Percentiles rank a stretch among this genome's conserved stretches.
Evolutionary conservation across 225 moss, liverwort and hornwort species (phyloP).

Genomic region (Neckera pumila): DNA sequence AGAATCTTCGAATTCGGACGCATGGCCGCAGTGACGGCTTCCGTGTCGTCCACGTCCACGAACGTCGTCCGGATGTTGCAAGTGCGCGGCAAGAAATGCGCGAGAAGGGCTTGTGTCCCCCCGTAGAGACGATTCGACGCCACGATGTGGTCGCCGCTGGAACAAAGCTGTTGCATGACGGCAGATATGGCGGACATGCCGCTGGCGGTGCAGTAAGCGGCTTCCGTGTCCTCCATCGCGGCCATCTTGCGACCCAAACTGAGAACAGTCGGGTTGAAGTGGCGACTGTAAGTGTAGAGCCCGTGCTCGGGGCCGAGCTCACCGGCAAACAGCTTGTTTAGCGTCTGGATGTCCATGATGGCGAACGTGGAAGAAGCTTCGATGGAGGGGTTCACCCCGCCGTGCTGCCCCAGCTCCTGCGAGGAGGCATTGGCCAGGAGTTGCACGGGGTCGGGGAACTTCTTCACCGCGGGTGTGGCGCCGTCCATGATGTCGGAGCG

Average conservation of each 20-base stretch:
- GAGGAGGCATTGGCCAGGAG: slow-evolving; percentile 27
- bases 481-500: slow-evolving; percentile 12
- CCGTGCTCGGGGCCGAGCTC: slow-evolving; percentile 70
- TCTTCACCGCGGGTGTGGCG: slow-evolving; percentile 3
- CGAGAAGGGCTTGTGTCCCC: slow-evolving; percentile 71
- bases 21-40: slow-evolving; percentile 39
- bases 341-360: slow-evolving; percentile 58
- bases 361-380: slow-evolving; percentile 77
- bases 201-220: slow-evolving; percentile 86
- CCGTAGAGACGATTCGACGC: slow-evolving; percentile 85
- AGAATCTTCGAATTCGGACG: slow-evolving; percentile 51
- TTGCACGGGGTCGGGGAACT: slow-evolving; percentile 55
- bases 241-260: slow-evolving; percentile 81
- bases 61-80: slow-evolving; percentile 74
- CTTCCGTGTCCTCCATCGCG: slow-evolving; percentile 76
- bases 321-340: slow-evolving; percentile 68
- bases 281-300: slow-evolving; percentile 72
- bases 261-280: slow-evolving; percentile 80
- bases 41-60: slow-evolving; percentile 58
- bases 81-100: slow-evolving; percentile 68
- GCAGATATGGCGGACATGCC: slow-evolving; percentile 82
- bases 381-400: slow-evolving; percentile 63
- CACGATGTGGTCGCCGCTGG: slow-evolving; percentile 75
- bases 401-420: slow-evolving; percentile 45
- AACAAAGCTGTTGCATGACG: slow-evolving; percentile 78